Evolutionary conservation across 495 filamentous ascomycete genomes (phyloP).

Genomic region (Tuber umbilicatum): DNA sequence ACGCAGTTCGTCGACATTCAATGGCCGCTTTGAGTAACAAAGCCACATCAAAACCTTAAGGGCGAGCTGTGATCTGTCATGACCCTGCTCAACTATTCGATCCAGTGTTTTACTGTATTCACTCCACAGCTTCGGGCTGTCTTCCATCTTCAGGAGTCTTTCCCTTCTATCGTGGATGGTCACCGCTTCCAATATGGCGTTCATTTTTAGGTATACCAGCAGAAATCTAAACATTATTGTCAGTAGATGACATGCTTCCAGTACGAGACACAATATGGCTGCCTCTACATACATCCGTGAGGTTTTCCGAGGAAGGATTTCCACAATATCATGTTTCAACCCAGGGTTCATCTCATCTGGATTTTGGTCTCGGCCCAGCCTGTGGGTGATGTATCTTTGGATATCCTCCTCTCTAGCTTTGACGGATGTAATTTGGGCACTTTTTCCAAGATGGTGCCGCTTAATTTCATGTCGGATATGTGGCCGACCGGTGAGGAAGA

Average conservation of each 20-base stretch:
- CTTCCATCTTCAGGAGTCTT: neutral
- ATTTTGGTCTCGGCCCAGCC: neutral
- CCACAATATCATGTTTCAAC: neutral
- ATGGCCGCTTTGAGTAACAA: neutral
- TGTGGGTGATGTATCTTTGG: neutral
- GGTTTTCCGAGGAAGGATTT: neutral
- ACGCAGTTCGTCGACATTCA: neutral
- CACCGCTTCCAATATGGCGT: neutral
- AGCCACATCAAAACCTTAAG: neutral
- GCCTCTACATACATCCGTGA: neutral
- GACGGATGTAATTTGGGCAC: neutral
- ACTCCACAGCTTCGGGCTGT: neutral
- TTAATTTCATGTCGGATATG: neutral
- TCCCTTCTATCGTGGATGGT: neutral
- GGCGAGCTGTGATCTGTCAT: neutral
- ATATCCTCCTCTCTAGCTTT: neutral
- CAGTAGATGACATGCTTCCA: neutral
- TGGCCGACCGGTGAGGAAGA: neutral
- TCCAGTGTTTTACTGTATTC: neutral
- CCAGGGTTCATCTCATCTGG: neutral
- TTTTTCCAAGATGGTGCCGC: neutral
- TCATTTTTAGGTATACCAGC: neutral
- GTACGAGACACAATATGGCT: neutral
- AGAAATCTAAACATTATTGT: neutral
- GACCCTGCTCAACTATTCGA: neutral